Evolutionary conservation across 1,284 basidiomycete genomes (phyloP), one percentile per base, ranked within the genome.

Genomic region (Ceratobasidium sp.): DNA sequence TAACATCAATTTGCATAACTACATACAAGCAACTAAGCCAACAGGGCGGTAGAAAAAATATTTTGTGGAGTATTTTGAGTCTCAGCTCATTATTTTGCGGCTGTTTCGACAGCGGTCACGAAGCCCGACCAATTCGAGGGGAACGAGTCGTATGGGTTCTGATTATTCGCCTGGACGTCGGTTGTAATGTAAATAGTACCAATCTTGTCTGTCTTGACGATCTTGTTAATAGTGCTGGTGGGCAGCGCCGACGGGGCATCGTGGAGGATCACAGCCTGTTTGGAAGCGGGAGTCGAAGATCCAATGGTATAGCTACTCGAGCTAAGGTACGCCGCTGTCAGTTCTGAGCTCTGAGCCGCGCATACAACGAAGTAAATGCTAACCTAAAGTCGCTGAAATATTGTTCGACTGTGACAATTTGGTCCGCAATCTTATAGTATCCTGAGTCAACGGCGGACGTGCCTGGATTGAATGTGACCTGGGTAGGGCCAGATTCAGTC

Each of bases 141-240:
- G 23, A 74, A 64, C 44, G 26, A 48, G 40, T 74, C 59, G 46
- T 74, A 74, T n/a, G 71, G 71, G 46, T 74, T 74, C 46, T 46
- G 40, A 9, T 44, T 6, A 40, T 46, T 54, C 12, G 28, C 71
- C 23, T 74, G 26, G 15, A 33, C 28, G 33, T 74, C 83, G n/a
- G 82, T 83, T 7, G 86, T 87, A n/a, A 87, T 85, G 82, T 82
- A 83, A 20, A 85, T 81, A 10, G 86, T 86, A 82, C 85, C 85
- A 68, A 81, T 83, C 0, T 84, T 84, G 65, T 85, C 85, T 0
- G 81, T 82, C 23, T 67, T 84, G 44, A 74, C 40, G 40, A 83
- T 84, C 59, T 85, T 81, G 81, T 74, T 83, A 62, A 86, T 84
- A 4, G 86, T 85, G 73, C 83, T 83, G 13, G 83, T 82, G 40